Percentiles rank a stretch among this genome's conserved stretches.
These are phyloP conservation scores for Lignosus rhinocerotis DNA, from an alignment of 1,284 basidiomycete genomes.

Conservation along the genomic window DNA sequence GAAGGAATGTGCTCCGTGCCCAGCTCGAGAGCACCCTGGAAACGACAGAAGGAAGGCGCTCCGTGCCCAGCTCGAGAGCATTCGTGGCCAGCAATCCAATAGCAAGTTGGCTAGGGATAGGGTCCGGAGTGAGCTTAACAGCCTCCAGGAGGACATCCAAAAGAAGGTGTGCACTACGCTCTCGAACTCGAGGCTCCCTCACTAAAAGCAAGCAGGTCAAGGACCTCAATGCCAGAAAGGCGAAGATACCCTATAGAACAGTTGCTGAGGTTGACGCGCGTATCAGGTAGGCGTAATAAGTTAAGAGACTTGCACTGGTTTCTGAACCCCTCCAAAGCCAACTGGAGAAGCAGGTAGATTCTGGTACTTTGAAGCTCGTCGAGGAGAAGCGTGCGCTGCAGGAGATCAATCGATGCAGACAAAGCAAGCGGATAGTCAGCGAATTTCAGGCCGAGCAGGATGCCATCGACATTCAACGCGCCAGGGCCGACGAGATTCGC, in stretches of 20 bases:
- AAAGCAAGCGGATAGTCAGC: constrained; percentile 74
- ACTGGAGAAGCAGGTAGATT: constrained; percentile 88
- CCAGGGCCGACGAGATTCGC: constrained; percentile 77
- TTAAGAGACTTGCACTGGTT: background rate
- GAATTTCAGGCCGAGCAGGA: constrained; percentile 79
- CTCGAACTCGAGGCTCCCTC: background rate
- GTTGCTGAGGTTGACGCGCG: constrained; percentile 88
- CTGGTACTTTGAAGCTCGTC: constrained; percentile 89
- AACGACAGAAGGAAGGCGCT: constrained; percentile 78
- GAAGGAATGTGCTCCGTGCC: constrained; percentile 71
- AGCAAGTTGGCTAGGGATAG: constrained; percentile 79
- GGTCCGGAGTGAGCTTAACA: constrained; percentile 82
- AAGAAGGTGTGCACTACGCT: constrained; percentile 66
- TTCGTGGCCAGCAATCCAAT: constrained; percentile 81
- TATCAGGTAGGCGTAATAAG: constrained; percentile 63
- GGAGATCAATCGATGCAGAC: constrained; percentile 80
- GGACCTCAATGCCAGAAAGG: constrained; percentile 82
- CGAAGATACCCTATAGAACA: constrained; percentile 84
- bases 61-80: constrained; percentile 78
- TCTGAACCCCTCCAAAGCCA: constrained; percentile 45
- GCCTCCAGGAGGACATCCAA: constrained; percentile 77
- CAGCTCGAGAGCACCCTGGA: constrained; percentile 78
- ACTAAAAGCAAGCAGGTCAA: constrained; percentile 60
- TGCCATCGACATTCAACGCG: constrained; percentile 81
- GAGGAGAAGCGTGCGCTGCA: constrained; percentile 95